Evolutionary conservation across 495 filamentous ascomycete genomes (phyloP).

Genomic region (Penicillium flavigenum): DNA sequence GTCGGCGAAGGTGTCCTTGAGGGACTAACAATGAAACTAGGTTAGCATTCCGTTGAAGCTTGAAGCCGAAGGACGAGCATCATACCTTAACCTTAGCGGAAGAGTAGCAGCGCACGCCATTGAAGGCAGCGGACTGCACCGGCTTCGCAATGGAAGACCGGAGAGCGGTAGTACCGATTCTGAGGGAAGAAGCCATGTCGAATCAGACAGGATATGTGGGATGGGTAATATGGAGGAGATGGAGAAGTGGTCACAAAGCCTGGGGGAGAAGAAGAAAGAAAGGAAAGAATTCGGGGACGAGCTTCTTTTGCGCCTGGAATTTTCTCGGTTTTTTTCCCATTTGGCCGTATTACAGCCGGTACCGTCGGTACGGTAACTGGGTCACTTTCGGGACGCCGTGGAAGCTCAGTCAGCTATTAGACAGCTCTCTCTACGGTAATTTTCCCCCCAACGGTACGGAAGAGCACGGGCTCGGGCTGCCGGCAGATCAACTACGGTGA

Average conservation of each 20-base stretch:
- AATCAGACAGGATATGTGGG: constrained; percentile 34
- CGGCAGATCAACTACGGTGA: constrained; percentile 20
- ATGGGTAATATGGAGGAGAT: constrained; percentile 30
- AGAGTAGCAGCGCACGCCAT: constrained; percentile 84
- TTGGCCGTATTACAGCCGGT: constrained; percentile 45
- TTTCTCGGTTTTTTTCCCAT: constrained; percentile 39
- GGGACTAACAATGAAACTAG: constrained; percentile 55
- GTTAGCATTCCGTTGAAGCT: constrained; percentile 29
- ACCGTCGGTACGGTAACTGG: constrained; percentile 23
- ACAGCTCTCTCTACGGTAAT: constrained; percentile 13
- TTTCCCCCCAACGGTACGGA: constrained; percentile 25
- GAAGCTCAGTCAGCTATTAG: constrained; percentile 7
- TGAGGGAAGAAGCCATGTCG: constrained; percentile 76
- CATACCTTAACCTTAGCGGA: constrained; percentile 80
- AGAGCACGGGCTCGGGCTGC: constrained; percentile 26
- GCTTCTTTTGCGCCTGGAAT: constrained; percentile 19
- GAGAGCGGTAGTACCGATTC: constrained; percentile 71
- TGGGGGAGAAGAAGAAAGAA: constrained; percentile 9
- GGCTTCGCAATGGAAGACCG: constrained; percentile 64
- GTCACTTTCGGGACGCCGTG: constrained; percentile 25
- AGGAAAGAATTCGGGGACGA: constrained; percentile 31
- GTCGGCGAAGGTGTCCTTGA: constrained; percentile 98
- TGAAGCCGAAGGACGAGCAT: constrained; percentile 7
- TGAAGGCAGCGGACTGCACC: constrained; percentile 69
- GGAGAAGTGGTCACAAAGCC: constrained; percentile 20